Evolutionary conservation across 768 basidiomycete genomes (phyloP), one percentile per base, ranked within the genome.

Genomic region (Termitomyces sp.): DNA sequence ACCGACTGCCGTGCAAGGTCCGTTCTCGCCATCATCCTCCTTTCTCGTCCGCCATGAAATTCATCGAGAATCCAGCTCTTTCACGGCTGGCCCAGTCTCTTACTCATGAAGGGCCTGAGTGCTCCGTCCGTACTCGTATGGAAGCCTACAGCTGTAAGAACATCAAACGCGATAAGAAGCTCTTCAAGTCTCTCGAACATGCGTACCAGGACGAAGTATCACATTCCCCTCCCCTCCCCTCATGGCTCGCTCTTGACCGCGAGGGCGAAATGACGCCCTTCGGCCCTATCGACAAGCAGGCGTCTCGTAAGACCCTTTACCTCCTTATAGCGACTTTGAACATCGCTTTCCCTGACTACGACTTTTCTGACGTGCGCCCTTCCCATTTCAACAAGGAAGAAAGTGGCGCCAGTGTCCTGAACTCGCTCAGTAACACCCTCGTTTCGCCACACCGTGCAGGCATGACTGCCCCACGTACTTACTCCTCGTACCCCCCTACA

Each of bases 81-180:
- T 83, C 86, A 12, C 80, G 80, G 53, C 83, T 97, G 56, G 85
- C 88, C 0, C 83, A 87, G 66, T 82, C 86, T 16, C 86, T 95
- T 47, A 86, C 88, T 5, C 89, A 91, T 70, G 88, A 92, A 61
- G 91, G 93, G 11, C 83, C 88, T 47, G 91, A 94, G 71, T 92
- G 91, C 70, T 81, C 86, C 5, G 92, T 96, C 7, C 86, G 92
- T 73, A 93, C 92, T 44, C 84, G 94, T 62, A 87, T 98, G 71
- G 96, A 98, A 72, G 95, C 93, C 0, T 99, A 98, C 78, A 91
- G 89, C 67, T 94, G 93, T 82, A 99, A 99, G 82, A 88, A 94
- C 72, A 89, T 97, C 72, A 91, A 92, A 64, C 88, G 91, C 66
- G 97, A 99, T 80, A 93, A 94, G 83, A 91, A 89, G 70, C 88